Percentiles rank a stretch among this genome's conserved stretches.
phyloP scores from a whole-genome alignment of 1,284 basidiomycete species.

The Pseudozyma pruni region DNA sequence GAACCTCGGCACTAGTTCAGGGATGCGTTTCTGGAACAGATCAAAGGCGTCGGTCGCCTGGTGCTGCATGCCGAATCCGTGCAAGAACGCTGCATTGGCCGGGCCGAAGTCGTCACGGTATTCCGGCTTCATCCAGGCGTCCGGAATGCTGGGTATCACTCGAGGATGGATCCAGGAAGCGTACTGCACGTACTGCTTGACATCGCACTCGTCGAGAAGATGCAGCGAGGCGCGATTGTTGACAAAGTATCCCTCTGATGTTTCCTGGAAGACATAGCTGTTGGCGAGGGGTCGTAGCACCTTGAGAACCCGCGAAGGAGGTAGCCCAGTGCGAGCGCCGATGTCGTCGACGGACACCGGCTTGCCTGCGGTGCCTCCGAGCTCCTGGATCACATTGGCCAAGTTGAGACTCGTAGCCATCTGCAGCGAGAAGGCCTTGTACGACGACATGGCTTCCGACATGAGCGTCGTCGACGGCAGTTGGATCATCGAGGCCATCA shows the following conservation, averaged over 20 bases:
- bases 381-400: conserved; percentile 25
- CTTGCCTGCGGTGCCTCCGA: conserved; percentile 5
- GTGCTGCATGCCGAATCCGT: conserved; percentile 15
- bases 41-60: conserved; percentile 8
- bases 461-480: conserved; percentile 14
- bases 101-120: conserved; percentile 9
- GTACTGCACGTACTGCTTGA: conserved; percentile 30
- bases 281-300: conserved; percentile 29
- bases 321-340: conserved; percentile 6
- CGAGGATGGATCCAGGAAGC: conserved; percentile 10
- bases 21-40: conserved; percentile 8
- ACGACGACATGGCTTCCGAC: conserved; percentile 19
- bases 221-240: conserved; percentile 31
- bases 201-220: conserved; percentile 18
- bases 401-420: conserved; percentile 29
- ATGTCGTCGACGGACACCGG: conserved; percentile 22
- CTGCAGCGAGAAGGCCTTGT: conserved; percentile 21
- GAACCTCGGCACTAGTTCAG: conserved; percentile 7
- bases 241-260: conserved; percentile 21
- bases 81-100: conserved; percentile 13
- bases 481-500: conserved; percentile 34
- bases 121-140: conserved; percentile 16
- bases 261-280: conserved; percentile 32
- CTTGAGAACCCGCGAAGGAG: conserved; percentile 16
- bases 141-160: conserved; percentile 9